Base-by-base conservation (phyloP, 805 yeast species). In the Spathaspora hagerdaliae region DNA sequence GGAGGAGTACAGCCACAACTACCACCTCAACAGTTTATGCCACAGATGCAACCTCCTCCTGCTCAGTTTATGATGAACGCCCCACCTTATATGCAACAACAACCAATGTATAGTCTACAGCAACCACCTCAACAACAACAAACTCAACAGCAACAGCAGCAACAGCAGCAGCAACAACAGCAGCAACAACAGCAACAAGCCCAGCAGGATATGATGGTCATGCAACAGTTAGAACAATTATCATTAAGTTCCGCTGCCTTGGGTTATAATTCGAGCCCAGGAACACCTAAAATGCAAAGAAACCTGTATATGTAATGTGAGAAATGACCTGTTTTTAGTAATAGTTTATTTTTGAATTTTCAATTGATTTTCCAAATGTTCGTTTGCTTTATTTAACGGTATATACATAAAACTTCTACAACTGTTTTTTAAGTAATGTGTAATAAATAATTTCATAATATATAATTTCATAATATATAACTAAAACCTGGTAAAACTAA, bases 201-300 rank as follows among this genome's bases (percentile, higher is more conserved):
- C 27, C 57, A 58, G 27, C 65, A 64, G 43, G 69, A 66, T 44
- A 42, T 60, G 32, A 64, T 61, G 12, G 69, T 71, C 8, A 68
- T 73, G 74, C 71, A 68, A 48, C 77, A 73, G 50, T 69, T 73
- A 51, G 77, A 73, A 53, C 75, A 70, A 48, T 56, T 73, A 33
- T 70, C 76, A 4, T 58, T 73, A 47, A 70, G 72, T 42, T 71
- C 77, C 3, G 77, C 74, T 2, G 76, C 77, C 5, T 52, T 72
- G 61, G 77, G 76, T 2, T 73, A 73, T 48, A 64, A 65, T 43
- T 70, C 76, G 7, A 67, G 63, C 43, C 76, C 76, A 7, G 73
- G 71, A 5, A 70, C 76, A 3, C 73, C 74, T 14, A 43, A 40
- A 6, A 54, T 51, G 26, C 62, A 58, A 39, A 53, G 55, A 36